These are phyloP conservation scores for Syncephalastrum monosporum DNA, from an alignment of 371 early-diverging fungal genomes.

Conservation along the genomic window DNA sequence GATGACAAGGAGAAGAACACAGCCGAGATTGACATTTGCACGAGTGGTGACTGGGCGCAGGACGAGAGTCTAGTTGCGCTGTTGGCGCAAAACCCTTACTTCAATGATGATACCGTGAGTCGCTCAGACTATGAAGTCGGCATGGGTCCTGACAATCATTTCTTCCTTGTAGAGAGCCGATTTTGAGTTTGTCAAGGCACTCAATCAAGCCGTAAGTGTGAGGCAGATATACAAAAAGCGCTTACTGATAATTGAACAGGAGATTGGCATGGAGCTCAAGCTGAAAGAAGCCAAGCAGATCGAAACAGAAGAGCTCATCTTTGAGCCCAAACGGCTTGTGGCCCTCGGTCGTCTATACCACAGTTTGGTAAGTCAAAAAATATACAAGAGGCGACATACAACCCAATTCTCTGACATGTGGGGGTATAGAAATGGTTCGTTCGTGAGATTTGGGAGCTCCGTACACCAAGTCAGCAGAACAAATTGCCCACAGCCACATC, in stretches of 20 bases:
- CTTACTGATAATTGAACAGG: slow-evolving; percentile 38
- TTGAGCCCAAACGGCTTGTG: slow-evolving; percentile 77
- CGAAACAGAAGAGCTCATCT: slow-evolving; percentile 77
- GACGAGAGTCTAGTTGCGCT: slow-evolving; percentile 67
- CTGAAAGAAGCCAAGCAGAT: slow-evolving; percentile 82
- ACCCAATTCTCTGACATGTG: too few relatives aligned
- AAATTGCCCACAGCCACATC: background rate
- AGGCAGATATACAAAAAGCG: background rate
- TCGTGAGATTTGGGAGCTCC: slow-evolving; percentile 65
- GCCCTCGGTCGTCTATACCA: slow-evolving; percentile 78
- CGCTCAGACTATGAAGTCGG: background rate
- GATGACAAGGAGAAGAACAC: slow-evolving; percentile 36
- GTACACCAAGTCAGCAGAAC: slow-evolving; percentile 23
- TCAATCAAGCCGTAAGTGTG: slow-evolving; percentile 42
- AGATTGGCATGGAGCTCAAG: slow-evolving; percentile 74
- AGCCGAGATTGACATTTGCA: slow-evolving; percentile 39
- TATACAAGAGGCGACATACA: background rate
- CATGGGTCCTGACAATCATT: background rate
- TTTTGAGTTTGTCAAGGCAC: slow-evolving; percentile 33
- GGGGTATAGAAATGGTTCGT: slow-evolving; percentile 68
- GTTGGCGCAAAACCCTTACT: slow-evolving; percentile 64
- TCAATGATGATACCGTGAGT: slow-evolving; percentile 47
- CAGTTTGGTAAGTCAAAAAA: slow-evolving; percentile 61
- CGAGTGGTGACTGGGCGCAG: slow-evolving; percentile 83
- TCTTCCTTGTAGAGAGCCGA: slow-evolving; percentile 27